Base-by-base conservation (phyloP, 352 stramenopile species). In the Thraustochytrium sp. region DNA sequence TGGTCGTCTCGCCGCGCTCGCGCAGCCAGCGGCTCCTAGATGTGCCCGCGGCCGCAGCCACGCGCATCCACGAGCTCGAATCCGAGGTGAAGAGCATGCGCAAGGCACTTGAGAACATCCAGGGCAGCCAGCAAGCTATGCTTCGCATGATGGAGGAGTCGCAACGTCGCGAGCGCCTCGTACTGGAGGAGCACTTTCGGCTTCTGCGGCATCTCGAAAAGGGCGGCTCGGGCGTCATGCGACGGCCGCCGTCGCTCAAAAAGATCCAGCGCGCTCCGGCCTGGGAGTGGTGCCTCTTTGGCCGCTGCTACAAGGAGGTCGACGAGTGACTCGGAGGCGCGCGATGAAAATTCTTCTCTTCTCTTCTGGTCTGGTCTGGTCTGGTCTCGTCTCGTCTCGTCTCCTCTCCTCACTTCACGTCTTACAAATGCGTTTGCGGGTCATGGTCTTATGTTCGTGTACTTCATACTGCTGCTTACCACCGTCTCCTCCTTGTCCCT, bases 131-230 rank as follows among this genome's bases (percentile, higher is more conserved):
- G 40, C 59, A 72, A 46, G 42, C 59, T 55, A 77, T 77, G 65
- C 26, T 77, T 13, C 49, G 42, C 42, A 55, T 77, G 42, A 62
- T 77, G 42, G 65, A 55, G 23, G 65, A 77, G 26, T 77, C 65
- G 21, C 65, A 77, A 26, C 65, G 65, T 29, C 65, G 65, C 13
- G 65, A 77, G 49, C 65, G 65, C 18, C 29, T 77, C 2, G 16
- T 77, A 1, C 37, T 77, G 13, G 65, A 77, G 2, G 65, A 77
- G 42, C 65, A 77, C 26, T 77, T 77, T 36, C 42, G 65, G 11
- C 23, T 42, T 8, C 46, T 77, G 46, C 65, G 65, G 26, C 36
- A 72, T 31, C 40, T 72, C 23, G 59, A 72, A 18, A n/a, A n/a
- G n/a, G n/a, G n/a, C n/a, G n/a, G n/a, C n/a, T n/a, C n/a, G n/a